Conservation (phyloP, 192 early-diverging fungal species). For the Lunasporangiospora selenospora region DNA sequence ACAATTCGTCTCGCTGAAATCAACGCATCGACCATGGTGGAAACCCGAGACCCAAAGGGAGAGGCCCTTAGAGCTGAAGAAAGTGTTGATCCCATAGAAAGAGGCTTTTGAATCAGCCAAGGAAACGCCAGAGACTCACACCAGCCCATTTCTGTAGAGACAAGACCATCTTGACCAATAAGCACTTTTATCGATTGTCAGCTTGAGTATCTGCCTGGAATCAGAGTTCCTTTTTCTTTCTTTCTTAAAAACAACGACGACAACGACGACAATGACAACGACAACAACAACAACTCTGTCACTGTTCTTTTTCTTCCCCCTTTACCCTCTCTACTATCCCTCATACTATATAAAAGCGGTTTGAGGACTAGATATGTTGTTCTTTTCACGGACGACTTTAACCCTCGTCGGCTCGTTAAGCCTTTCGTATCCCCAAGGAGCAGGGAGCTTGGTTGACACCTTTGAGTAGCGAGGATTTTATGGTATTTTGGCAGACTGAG, state of each 20-base stretch:
- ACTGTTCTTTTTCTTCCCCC: no score
- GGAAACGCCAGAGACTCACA: neutral
- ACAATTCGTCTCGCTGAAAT: slow-evolving; percentile 13
- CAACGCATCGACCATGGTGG: neutral
- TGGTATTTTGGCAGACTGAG: slow-evolving; percentile 3
- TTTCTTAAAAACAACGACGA: no score
- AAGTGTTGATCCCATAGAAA: neutral
- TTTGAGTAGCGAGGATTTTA: slow-evolving; percentile 8
- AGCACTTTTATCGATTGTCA: no score
- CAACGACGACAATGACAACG: no score
- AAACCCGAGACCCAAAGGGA: slow-evolving; percentile 3
- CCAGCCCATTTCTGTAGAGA: no score
- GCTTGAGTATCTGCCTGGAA: no score
- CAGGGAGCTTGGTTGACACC: neutral
- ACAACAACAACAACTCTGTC: no score
- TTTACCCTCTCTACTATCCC: no score
- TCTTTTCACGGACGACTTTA: slow-evolving; percentile 2
- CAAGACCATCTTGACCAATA: no score
- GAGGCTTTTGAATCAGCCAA: slow-evolving; percentile 1
- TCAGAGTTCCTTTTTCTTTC: no score
- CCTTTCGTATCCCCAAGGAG: neutral
- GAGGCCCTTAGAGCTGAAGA: neutral
- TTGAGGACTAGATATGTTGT: slow-evolving; percentile 5
- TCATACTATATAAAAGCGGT: no score
- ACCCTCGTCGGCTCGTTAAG: slow-evolving; percentile 13